phyloP scores from a whole-genome alignment of 2,329 filamentous ascomycete species.

The Colletotrichum sp. region DNA sequence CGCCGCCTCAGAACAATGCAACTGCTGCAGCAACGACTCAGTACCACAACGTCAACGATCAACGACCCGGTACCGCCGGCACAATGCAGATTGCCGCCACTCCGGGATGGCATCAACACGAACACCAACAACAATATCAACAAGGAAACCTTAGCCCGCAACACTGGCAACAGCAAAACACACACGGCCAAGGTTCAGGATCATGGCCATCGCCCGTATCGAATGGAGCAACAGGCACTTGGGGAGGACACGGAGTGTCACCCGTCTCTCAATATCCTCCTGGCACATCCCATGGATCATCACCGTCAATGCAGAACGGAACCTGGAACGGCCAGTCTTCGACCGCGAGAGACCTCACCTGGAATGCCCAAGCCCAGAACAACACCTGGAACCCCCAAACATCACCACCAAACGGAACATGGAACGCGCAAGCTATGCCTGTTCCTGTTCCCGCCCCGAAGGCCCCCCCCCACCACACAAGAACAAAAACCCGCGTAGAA shows the following conservation, averaged over 20 bases:
- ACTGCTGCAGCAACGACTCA: not conserved
- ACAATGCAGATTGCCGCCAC: not conserved
- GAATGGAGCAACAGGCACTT: constrained; percentile 1
- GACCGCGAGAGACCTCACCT: not conserved
- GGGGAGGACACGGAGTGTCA: not conserved
- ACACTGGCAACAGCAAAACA: constrained; percentile 8
- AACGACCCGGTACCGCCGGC: not conserved
- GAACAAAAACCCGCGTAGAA: no score
- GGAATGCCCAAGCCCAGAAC: not conserved
- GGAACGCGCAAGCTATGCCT: not conserved
- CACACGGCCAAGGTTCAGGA: not conserved
- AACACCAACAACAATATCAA: not conserved
- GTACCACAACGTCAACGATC: not conserved
- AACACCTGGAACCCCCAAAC: not conserved
- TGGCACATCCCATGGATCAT: not conserved
- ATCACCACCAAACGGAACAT: not conserved
- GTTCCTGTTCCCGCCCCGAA: not conserved
- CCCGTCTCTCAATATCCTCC: constrained; percentile 5
- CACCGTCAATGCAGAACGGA: not conserved
- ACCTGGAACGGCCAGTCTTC: not conserved
- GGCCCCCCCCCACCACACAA: no score
- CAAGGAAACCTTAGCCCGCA: not conserved
- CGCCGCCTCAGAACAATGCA: not conserved
- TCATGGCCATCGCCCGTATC: constrained; percentile 10
- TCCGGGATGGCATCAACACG: not conserved